A percentile compares a stretch with the other conserved stretches of the same genome.
Conservation (phyloP, 164 flowering plant genomes). For the Chloranthus sessilifolius region DNA sequence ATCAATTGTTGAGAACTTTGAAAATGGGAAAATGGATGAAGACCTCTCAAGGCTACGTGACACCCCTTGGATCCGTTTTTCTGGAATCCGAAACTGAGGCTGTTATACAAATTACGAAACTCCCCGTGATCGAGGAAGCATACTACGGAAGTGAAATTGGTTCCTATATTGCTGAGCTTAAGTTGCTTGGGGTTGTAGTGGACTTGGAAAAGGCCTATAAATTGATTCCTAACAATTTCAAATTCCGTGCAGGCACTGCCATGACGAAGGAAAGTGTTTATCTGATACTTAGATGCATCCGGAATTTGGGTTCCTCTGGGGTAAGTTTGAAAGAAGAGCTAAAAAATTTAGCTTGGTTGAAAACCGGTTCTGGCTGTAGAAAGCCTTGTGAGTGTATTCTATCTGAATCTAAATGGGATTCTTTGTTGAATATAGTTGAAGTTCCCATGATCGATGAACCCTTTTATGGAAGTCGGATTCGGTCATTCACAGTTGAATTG, state of each 20-base stretch:
- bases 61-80: too few species aligned
- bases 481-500: slow-evolving; percentile 36
- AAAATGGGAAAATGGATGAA: too few species aligned
- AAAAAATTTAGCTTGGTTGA: slow-evolving; percentile 33
- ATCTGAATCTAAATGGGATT: slow-evolving; percentile 22
- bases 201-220: slow-evolving; percentile 23
- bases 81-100: too few species aligned
- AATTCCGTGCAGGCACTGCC: background rate
- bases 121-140: slow-evolving; percentile 20
- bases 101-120: slow-evolving; percentile 18
- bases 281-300: background rate
- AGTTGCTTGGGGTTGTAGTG: slow-evolving; percentile 17
- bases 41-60: too few species aligned
- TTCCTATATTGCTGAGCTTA: slow-evolving; percentile 11
- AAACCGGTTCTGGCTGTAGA: slow-evolving; percentile 24
- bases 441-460: slow-evolving; percentile 44
- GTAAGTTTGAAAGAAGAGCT: slow-evolving; percentile 18
- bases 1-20: too few species aligned
- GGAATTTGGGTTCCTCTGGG: background rate
- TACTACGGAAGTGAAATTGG: slow-evolving; percentile 14
- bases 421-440: slow-evolving; percentile 46
- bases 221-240: slow-evolving; percentile 17
- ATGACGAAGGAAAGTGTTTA: background rate
- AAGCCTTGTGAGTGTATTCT: slow-evolving; percentile 50
- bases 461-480: slow-evolving; percentile 34